A percentile compares a stretch with the other conserved stretches of the same genome.
phyloP scores from a whole-genome alignment of 2,329 filamentous ascomycete species.

The Ceratocystis albifundus region DNA sequence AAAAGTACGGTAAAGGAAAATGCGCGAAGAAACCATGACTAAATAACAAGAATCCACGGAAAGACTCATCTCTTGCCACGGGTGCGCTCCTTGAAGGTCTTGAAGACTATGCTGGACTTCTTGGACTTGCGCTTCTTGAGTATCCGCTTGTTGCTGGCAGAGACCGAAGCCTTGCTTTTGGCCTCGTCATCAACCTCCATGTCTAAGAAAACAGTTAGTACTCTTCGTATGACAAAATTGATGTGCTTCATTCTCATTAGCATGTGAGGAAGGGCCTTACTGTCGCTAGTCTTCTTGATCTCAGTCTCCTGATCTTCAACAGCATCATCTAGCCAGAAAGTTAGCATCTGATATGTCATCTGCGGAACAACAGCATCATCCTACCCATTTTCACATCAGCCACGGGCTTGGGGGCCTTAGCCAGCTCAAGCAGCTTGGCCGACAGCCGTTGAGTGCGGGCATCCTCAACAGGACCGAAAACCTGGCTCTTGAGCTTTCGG shows the following conservation, averaged over 20 bases:
- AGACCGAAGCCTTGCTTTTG: constrained; percentile 31
- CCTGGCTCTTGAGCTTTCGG: constrained; percentile 61
- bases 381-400: constrained; percentile 40
- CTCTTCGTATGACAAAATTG: background rate
- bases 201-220: constrained; percentile 27
- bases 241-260: background rate
- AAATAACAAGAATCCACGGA: background rate
- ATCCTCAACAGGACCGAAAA: constrained; percentile 73
- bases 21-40: background rate
- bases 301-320: constrained; percentile 14
- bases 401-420: constrained; percentile 59
- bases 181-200: constrained; percentile 47
- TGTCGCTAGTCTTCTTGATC: constrained; percentile 15
- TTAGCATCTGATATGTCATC: background rate
- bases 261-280: constrained; percentile 9
- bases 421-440: constrained; percentile 72
- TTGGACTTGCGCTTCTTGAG: constrained; percentile 47
- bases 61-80: constrained; percentile 19
- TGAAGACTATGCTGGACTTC: constrained; percentile 49
- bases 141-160: constrained; percentile 38
- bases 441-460: constrained; percentile 74
- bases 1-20: background rate
- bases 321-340: constrained; percentile 11
- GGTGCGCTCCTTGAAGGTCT: constrained; percentile 40
- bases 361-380: background rate